A percentile compares a stretch with the other conserved stretches of the same genome.
phyloP scores from a whole-genome alignment of 1,284 basidiomycete species.

The Naganishia sp. region DNA sequence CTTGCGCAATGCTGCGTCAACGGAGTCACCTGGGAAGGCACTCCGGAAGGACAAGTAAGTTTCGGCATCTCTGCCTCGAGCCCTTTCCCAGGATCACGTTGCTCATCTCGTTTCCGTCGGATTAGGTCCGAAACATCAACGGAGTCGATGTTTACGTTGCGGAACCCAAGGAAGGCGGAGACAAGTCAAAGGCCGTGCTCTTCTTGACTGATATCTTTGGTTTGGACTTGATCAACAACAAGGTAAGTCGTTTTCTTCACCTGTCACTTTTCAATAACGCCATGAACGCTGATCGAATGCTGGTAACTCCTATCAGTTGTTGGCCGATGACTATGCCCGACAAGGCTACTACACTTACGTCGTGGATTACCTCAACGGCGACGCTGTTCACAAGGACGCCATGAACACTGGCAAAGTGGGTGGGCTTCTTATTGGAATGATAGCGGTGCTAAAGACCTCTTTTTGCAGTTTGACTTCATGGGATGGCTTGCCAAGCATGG shows the following conservation, averaged over 20 bases:
- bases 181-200: constrained; percentile 62
- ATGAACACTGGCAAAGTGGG: constrained; percentile 46
- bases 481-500: constrained; percentile 61
- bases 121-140: constrained; percentile 55
- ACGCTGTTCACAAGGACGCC: constrained; percentile 57
- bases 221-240: constrained; percentile 61
- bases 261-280: too few relatives aligned
- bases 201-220: constrained; percentile 69
- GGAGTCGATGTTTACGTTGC: constrained; percentile 60
- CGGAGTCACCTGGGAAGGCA: constrained; percentile 64
- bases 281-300: neutral
- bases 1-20: constrained; percentile 61
- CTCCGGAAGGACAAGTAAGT: constrained; percentile 56
- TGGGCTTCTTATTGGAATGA: neutral
- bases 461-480: constrained; percentile 54
- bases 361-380: constrained; percentile 65
- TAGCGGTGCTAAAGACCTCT: neutral
- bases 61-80: neutral
- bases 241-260: constrained; percentile 46
- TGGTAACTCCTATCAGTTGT: constrained; percentile 34
- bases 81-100: neutral
- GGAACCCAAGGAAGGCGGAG: constrained; percentile 54
- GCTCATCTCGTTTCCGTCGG: neutral
- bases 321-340: constrained; percentile 68
- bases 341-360: constrained; percentile 68